Percentiles rank a stretch among this genome's conserved stretches.
phyloP scores from a whole-genome alignment of 495 filamentous ascomycete species.

The Clavariopsis aquatica region DNA sequence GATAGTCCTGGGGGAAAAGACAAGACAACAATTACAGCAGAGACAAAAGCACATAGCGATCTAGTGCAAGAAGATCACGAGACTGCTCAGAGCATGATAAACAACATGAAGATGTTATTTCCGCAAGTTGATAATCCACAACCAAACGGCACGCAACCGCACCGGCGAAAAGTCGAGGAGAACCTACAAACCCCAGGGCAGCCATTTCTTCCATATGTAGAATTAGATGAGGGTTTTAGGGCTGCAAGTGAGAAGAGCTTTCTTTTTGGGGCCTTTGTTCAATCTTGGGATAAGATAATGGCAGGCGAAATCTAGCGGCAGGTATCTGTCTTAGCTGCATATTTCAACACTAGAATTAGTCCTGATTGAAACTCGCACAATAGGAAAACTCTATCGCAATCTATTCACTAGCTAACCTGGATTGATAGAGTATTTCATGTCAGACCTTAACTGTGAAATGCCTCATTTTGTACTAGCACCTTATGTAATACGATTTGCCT shows the following conservation, averaged over 20 bases:
- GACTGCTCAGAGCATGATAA: slow-evolving; percentile 12
- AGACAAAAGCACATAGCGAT: slow-evolving; percentile 16
- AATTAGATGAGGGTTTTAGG: slow-evolving; percentile 10
- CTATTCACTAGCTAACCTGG: not conserved
- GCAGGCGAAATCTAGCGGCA: slow-evolving; percentile 11
- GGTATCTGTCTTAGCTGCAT: slow-evolving; percentile 7
- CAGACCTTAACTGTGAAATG: slow-evolving; percentile 3
- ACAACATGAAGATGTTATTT: slow-evolving; percentile 16
- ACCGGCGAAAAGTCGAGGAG: slow-evolving; percentile 8
- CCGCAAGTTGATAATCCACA: slow-evolving; percentile 20
- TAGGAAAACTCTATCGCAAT: slow-evolving; percentile 8
- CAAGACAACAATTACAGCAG: slow-evolving; percentile 7
- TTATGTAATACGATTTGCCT: not conserved
- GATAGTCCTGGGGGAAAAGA: slow-evolving; percentile 11
- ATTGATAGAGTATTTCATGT: slow-evolving; percentile 5
- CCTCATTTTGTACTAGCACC: slow-evolving; percentile 2
- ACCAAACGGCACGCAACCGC: slow-evolving; percentile 14
- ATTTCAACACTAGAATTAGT: slow-evolving; percentile 9
- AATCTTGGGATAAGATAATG: slow-evolving; percentile 11
- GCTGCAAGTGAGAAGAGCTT: slow-evolving; percentile 11
- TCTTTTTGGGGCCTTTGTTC: slow-evolving; percentile 12
- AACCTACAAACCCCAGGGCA: slow-evolving; percentile 12
- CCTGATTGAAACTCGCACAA: slow-evolving; percentile 3
- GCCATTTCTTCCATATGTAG: slow-evolving; percentile 11
- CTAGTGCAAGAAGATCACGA: slow-evolving; percentile 13